Evolutionary conservation across 371 early-diverging fungal genomes (phyloP).

Genomic region (Fennellomyces sp.): DNA sequence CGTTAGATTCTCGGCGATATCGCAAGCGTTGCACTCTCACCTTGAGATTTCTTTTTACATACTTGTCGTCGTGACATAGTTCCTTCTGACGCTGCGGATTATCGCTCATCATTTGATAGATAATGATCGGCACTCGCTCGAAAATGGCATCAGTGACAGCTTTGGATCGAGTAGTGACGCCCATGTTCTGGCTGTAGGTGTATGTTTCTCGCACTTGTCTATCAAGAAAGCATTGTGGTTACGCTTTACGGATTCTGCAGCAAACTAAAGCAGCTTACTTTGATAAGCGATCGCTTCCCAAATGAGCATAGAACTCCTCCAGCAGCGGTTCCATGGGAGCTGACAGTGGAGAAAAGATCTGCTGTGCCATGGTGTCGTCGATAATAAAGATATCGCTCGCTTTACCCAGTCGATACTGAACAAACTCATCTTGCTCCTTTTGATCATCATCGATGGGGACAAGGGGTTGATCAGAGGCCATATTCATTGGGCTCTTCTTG

Average conservation of each 20-base stretch:
- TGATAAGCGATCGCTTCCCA: constrained; percentile 77
- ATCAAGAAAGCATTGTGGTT: neutral
- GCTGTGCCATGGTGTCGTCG: constrained; percentile 78
- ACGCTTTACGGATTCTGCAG: no score
- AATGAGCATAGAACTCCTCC: constrained; percentile 67
- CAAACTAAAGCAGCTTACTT: constrained; percentile 28
- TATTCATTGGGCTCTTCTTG: constrained; percentile 24
- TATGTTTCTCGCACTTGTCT: constrained; percentile 53
- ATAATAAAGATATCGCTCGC: constrained; percentile 78
- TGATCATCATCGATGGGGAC: constrained; percentile 17
- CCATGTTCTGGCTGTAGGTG: constrained; percentile 50
- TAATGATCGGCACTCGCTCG: constrained; percentile 72
- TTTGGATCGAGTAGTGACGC: constrained; percentile 52
- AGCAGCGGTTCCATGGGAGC: constrained; percentile 68
- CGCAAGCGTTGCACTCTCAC: constrained; percentile 10
- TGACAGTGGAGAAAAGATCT: constrained; percentile 76
- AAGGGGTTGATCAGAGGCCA: no score
- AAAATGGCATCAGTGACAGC: constrained; percentile 70
- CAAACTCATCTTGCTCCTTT: constrained; percentile 33
- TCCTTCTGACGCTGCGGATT: constrained; percentile 61
- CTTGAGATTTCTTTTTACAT: constrained; percentile 55
- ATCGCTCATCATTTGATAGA: constrained; percentile 68
- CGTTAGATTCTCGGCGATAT: neutral
- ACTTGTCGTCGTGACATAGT: constrained; percentile 50
- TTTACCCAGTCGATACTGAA: constrained; percentile 67